phyloP scores from a whole-genome alignment of 2,329 filamentous ascomycete species.

The Fusarium incarnatum region DNA sequence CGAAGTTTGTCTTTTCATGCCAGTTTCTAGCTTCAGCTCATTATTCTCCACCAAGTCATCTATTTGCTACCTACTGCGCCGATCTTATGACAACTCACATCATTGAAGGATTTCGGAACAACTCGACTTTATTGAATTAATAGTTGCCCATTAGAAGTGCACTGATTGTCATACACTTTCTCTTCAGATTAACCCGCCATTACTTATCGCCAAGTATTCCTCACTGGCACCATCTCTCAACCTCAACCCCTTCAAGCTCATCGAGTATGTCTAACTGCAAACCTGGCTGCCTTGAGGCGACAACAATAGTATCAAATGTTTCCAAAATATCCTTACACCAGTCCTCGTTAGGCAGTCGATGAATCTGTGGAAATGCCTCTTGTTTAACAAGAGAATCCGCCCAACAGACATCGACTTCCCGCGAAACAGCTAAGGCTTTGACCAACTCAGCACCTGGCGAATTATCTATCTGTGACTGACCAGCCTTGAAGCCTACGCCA shows the following conservation, averaged over 20 bases:
- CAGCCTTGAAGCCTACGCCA: constrained; percentile 61
- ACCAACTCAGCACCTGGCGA: constrained; percentile 58
- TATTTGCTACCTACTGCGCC: background rate
- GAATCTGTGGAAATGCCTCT: constrained; percentile 53
- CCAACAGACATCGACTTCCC: constrained; percentile 55
- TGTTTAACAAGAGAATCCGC: constrained; percentile 57
- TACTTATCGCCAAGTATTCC: background rate
- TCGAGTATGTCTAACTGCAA: constrained; percentile 54
- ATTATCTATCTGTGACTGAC: constrained; percentile 58
- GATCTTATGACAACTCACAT: background rate
- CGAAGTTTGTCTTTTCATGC: background rate
- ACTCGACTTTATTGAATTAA: too few species aligned
- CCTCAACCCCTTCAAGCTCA: constrained; percentile 49
- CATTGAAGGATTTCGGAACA: background rate
- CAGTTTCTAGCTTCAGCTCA: background rate
- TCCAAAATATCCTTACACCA: constrained; percentile 54
- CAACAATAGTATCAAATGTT: constrained; percentile 56
- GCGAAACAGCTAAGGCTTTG: constrained; percentile 49
- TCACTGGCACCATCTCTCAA: constrained; percentile 54
- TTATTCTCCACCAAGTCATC: background rate
- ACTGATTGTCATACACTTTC: background rate
- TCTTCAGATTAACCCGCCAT: background rate
- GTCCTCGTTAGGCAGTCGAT: constrained; percentile 49
- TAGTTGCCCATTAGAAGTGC: too few species aligned
- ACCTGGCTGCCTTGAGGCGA: constrained; percentile 54